Percentiles rank a stretch among this genome's conserved stretches.
Conservation (phyloP, 1,284 basidiomycete genomes). For the Pulchroboletus neoregius region DNA sequence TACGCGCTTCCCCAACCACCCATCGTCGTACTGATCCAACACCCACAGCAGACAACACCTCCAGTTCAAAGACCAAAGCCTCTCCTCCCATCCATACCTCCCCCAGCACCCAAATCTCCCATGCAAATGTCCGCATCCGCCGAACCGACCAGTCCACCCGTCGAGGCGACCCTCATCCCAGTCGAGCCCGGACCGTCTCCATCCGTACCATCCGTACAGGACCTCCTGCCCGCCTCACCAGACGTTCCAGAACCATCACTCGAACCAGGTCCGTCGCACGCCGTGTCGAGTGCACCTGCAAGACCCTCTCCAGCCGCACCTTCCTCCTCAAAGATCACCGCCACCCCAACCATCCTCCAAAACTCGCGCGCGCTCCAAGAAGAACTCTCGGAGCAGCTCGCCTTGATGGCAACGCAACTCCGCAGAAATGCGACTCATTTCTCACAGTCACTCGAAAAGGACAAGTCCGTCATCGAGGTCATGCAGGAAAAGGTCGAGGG, state of each 20-base stretch:
- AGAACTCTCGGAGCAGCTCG: conserved; percentile 68
- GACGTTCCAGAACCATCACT: neutral
- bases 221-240: conserved; percentile 23
- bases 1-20: conserved; percentile 18
- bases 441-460: conserved; percentile 57
- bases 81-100: conserved; percentile 35
- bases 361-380: conserved; percentile 64
- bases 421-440: conserved; percentile 72
- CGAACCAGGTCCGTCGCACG: conserved; percentile 6
- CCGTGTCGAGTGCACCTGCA: conserved; percentile 17
- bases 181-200: conserved; percentile 14
- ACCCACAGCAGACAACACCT: conserved; percentile 37
- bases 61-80: conserved; percentile 38
- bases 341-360: conserved; percentile 46
- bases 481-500: conserved; percentile 64
- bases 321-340: conserved; percentile 36
- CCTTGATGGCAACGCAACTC: conserved; percentile 74
- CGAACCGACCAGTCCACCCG: conserved; percentile 3
- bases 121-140: neutral
- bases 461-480: conserved; percentile 57
- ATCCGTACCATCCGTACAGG: conserved; percentile 3
- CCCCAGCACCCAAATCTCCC: conserved; percentile 19
- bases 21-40: conserved; percentile 1
- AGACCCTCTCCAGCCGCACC: conserved; percentile 24
- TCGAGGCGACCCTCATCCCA: conserved; percentile 30